Conservation (phyloP, 768 basidiomycete genomes). For the Suillus luteus region DNA sequence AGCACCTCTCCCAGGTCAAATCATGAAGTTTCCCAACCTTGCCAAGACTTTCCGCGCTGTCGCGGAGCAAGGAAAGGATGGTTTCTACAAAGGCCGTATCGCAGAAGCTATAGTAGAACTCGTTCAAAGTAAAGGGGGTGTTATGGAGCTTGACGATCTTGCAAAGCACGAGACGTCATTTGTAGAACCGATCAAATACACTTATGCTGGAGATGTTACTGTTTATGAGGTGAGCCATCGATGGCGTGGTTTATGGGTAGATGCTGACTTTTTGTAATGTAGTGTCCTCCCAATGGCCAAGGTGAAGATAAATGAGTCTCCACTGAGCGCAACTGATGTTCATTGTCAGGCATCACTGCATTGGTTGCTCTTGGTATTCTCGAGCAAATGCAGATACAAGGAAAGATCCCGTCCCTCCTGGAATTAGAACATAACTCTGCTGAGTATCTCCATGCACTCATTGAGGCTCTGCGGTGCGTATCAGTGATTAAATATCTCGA, state of each 20-base stretch:
- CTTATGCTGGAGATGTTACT: constrained; percentile 82
- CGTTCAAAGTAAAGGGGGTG: constrained; percentile 82
- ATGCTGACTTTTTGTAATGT: neutral
- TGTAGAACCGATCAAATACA: constrained; percentile 91
- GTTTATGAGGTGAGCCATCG: constrained; percentile 76
- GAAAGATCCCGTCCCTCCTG: constrained; percentile 64
- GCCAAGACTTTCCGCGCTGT: constrained; percentile 83
- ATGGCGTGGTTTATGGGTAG: neutral
- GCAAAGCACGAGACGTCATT: constrained; percentile 77
- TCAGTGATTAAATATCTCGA: neutral
- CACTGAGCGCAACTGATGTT: constrained; percentile 4
- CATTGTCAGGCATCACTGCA: constrained; percentile 73
- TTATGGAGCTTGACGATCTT: constrained; percentile 94
- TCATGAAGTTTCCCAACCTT: constrained; percentile 79
- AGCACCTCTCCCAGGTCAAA: constrained; percentile 84
- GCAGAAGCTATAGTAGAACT: constrained; percentile 90
- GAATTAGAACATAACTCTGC: constrained; percentile 90
- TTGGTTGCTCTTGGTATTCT: constrained; percentile 91
- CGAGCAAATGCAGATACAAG: constrained; percentile 79
- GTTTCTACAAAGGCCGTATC: constrained; percentile 91
- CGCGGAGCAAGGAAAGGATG: constrained; percentile 81
- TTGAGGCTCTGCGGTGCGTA: constrained; percentile 79
- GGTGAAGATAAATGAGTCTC: constrained; percentile 41
- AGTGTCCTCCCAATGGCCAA: constrained; percentile 98
- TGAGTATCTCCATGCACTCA: constrained; percentile 83